phyloP scores from a whole-genome alignment of 805 yeast species.

The Yamadazyma nakazawae region DNA sequence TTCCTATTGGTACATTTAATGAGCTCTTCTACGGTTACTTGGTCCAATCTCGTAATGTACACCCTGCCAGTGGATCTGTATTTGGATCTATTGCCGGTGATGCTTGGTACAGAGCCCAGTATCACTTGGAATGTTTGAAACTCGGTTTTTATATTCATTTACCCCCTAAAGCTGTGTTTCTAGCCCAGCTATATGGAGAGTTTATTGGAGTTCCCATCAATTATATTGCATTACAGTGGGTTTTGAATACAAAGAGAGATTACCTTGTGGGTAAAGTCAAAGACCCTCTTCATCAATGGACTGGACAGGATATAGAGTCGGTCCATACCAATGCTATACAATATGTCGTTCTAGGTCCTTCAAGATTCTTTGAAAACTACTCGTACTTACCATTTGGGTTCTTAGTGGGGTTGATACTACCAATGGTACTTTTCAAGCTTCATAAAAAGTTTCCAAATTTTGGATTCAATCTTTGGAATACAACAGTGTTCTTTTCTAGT shows the following conservation, averaged over 20 bases:
- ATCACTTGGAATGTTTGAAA: slow-evolving; percentile 26
- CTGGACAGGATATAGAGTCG: slow-evolving; percentile 42
- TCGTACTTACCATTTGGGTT: slow-evolving; percentile 45
- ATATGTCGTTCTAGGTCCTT: slow-evolving; percentile 50
- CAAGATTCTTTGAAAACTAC: slow-evolving; percentile 41
- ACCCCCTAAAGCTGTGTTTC: slow-evolving; percentile 49
- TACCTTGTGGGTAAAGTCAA: slow-evolving; percentile 30
- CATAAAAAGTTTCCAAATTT: slow-evolving; percentile 25
- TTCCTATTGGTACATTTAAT: slow-evolving; percentile 51
- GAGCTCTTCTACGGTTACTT: slow-evolving; percentile 47
- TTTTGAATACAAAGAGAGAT: slow-evolving; percentile 35
- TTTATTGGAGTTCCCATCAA: slow-evolving; percentile 52
- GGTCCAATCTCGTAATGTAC: slow-evolving; percentile 34
- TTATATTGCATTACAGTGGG: slow-evolving; percentile 48
- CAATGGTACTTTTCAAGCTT: slow-evolving; percentile 29
- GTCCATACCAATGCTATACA: slow-evolving; percentile 49
- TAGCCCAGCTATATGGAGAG: slow-evolving; percentile 52
- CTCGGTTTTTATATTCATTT: slow-evolving; percentile 53
- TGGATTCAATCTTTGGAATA: slow-evolving; percentile 40
- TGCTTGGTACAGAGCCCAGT: slow-evolving; percentile 52
- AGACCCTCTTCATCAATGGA: slow-evolving; percentile 53
- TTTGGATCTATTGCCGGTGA: slow-evolving; percentile 54
- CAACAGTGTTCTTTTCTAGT: slow-evolving; percentile 48
- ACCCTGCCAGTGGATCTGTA: slow-evolving; percentile 48
- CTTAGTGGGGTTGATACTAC: slow-evolving; percentile 36